These are phyloP conservation scores for Penicillium sp. DNA, from an alignment of 2,329 filamentous ascomycete genomes.

Conservation along the genomic window DNA sequence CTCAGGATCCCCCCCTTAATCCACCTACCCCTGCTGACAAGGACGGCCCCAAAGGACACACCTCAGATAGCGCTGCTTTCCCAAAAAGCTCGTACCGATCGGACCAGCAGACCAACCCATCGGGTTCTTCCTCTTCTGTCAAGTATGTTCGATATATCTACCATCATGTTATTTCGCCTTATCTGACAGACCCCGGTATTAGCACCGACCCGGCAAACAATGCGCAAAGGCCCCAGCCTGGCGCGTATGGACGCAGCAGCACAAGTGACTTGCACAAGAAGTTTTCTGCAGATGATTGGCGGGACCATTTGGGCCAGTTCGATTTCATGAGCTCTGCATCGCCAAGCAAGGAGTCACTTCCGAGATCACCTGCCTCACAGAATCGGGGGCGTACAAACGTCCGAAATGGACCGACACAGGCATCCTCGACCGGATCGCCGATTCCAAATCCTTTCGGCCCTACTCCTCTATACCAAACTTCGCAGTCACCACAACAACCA, in stretches of 20 bases:
- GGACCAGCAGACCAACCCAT: slow-evolving; percentile 10
- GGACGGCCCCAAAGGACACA: slow-evolving; percentile 30
- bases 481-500: slow-evolving; percentile 16
- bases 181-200: neutral
- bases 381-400: slow-evolving; percentile 24
- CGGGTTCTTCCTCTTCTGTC: slow-evolving; percentile 13
- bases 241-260: slow-evolving; percentile 33
- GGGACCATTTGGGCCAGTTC: slow-evolving; percentile 34
- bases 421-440: slow-evolving; percentile 18
- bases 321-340: slow-evolving; percentile 38
- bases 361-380: slow-evolving; percentile 17
- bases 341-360: slow-evolving; percentile 21
- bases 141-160: slow-evolving; percentile 11
- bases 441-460: slow-evolving; percentile 19
- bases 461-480: slow-evolving; percentile 13
- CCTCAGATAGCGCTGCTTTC: slow-evolving; percentile 33
- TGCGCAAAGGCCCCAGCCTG: slow-evolving; percentile 8
- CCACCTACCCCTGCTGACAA: slow-evolving; percentile 24
- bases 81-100: slow-evolving; percentile 15
- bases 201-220: slow-evolving; percentile 9
- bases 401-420: slow-evolving; percentile 20
- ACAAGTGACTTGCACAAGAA: slow-evolving; percentile 36
- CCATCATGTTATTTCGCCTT: neutral
- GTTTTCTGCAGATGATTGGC: slow-evolving; percentile 45
- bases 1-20: slow-evolving; percentile 1